Base-by-base conservation (phyloP, 805 yeast species). In the Tetrapisispora pingtungensis region DNA sequence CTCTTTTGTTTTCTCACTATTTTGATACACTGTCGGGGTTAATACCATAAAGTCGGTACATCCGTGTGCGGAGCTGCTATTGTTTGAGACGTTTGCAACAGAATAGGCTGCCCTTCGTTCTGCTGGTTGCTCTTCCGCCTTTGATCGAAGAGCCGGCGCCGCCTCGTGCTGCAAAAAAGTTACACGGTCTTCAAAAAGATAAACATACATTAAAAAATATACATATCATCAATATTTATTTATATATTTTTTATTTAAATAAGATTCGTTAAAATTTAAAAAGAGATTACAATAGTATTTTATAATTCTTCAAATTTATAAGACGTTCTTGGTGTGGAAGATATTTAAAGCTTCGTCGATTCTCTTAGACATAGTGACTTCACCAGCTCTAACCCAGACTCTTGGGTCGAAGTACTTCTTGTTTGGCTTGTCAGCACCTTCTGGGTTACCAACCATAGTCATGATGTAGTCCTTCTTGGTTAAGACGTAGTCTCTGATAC, bases 361-460 rank as follows among this genome's bases (percentile, higher is more conserved):
- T 81, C 97, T 86, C 57, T 69, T 72, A 56, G 80, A 57, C 97
- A 93, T 90, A 66, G 97, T 88, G 88, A 88, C 88, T 80, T 93
- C 98, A 79, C 98, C 97, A 76, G 90, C 97, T 80, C 97, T 89
- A 57, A 93, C 97, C 98, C 98, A 93, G 72, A 89, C 97, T 82
- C 98, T 90, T 75, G 98, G 98, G 76, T 93, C 98, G 68, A 87
- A 93, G 87, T 74, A 88, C 78, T 93, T 93, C 89, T 93, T 93
- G 90, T 93, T 93, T 75, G 98, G 98, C 79, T 87, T 85, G 74
- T 93, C 97, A 46, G 75, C 90, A 71, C 97, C 98, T 19, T 90
- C 96, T 74, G 98, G 98, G 94, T 93, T 93, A 74, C 98, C 98
- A 62, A 93, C 96, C 72, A 72, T 84, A 46, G 83, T 53, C 74